phyloP scores from a whole-genome alignment of 2,329 filamentous ascomycete genomes.

The Fusarium vanettenii region DNA sequence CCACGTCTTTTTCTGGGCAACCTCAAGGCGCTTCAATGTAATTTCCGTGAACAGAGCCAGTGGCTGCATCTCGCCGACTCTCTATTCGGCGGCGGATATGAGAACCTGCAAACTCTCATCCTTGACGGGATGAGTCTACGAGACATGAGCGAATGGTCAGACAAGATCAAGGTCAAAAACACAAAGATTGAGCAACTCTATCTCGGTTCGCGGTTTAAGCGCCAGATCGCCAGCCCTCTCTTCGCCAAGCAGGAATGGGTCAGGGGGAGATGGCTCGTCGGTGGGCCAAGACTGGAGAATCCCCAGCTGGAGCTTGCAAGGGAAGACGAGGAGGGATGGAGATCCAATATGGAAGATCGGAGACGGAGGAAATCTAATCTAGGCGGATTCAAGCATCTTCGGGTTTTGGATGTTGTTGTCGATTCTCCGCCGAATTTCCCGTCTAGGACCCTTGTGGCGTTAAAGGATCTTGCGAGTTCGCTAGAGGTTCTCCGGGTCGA shows the following conservation, averaged over 20 bases:
- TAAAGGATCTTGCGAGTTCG: conserved; percentile 9
- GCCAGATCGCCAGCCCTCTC: not conserved
- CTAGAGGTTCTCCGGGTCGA: conserved; percentile 13
- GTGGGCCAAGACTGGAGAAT: not conserved
- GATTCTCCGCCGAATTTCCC: not conserved
- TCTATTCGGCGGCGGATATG: not conserved
- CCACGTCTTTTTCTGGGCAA: not conserved
- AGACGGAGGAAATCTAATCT: not conserved
- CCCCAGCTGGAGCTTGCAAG: not conserved
- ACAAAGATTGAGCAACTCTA: conserved; percentile 10
- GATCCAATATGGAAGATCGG: not conserved
- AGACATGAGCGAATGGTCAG: not conserved
- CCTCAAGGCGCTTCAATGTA: not conserved
- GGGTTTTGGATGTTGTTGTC: conserved; percentile 6
- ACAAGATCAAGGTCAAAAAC: not conserved
- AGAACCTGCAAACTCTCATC: not conserved
- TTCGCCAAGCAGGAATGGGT: conserved; percentile 9
- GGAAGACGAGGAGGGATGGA: not conserved
- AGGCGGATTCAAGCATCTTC: conserved; percentile 1
- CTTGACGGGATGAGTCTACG: conserved; percentile 2
- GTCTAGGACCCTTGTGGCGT: not conserved
- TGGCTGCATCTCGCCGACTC: not conserved
- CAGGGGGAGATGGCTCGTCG: not conserved
- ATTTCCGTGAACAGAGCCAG: not conserved
- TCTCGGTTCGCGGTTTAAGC: not conserved